Evolutionary conservation across 225 moss, liverwort and hornwort species (phyloP), one percentile per base, ranked within the genome.

Genomic region (Pseudoscleropodium purum): DNA sequence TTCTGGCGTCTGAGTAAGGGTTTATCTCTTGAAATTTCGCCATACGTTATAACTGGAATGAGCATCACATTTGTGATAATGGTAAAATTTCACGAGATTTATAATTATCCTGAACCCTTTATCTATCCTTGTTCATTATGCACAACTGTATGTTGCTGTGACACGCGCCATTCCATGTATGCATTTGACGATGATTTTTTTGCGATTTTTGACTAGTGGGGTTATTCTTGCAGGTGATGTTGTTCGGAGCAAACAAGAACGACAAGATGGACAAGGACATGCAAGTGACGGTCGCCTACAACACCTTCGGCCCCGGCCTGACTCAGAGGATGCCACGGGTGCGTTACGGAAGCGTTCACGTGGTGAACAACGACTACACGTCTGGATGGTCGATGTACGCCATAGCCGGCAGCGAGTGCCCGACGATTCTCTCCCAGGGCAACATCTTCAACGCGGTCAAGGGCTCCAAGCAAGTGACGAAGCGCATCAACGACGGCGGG

Each of bases 341-440:
- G 5, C 92, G 91, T 12, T 87, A 67, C 84, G 92, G 94, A 47
- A 59, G 56, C 12, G 79, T 90, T 59, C 92, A 94, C 36, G 81
- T 92, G 10, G 83, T 94, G 86, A 94, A 94, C 87, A 94, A 92
- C 84, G 89, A 94, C 72, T 92, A 94, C 79, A 67, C 84, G 7
- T 79, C 91, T 6, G 94, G 94, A 37, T 94, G 94, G 94, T 78
- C 68, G 60, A 60, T 82, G 6, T 94, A 92, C 87, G 90, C 92
- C 52, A 89, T 94, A 6, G 91, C 84, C 17, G 92, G 92, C 68
- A 91, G 92, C 19, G 88, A 92, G 63, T 88, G 75, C 39, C 93
- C 93, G 11, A 93, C 90, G 10, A 81, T 90, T 29, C 81, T 90
- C 10, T 90, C 86, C 36, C 73, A 90, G 63, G 91, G 93, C 41